Base-by-base conservation (phyloP, 768 basidiomycete genomes). In the Lentinula aciculospora region DNA sequence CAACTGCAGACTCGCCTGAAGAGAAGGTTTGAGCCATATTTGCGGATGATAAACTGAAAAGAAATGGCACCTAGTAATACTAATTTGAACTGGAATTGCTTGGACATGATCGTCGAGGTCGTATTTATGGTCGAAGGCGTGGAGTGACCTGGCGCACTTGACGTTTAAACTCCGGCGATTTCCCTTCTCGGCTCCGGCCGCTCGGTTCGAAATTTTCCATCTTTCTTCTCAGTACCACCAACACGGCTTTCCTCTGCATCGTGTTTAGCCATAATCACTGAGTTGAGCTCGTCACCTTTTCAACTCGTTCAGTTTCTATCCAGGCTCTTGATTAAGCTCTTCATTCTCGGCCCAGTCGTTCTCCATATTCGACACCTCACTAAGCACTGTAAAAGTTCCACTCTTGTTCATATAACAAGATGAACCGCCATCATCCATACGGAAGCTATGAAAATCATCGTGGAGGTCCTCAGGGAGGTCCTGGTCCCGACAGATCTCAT, bases 1-100 rank as follows among this genome's bases (percentile, higher is more conserved):
- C 97, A 50, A 99, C 97, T 44, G 97, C 96, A 39, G 92, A 94
- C 78, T 98, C 95, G 66, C 95, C 94, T 97, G 67, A 27, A 58
- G 17, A 10, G 34, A 64, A 61, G 23, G 39, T 27, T n/a, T 53
- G 23, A 46, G 40, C 46, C 56, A 25, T 21, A 37, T 45, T 40
- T 13, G 23, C n/a, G 23, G 34, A 15, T 12, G 32, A 21, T n/a
- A n/a, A n/a, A n/a, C n/a, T n/a, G n/a, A n/a, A n/a, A n/a, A 44
- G 42, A 13, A 76, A 82, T 62, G 60, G 7, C 28, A 92, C 97
- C 97, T 61, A 98, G 84, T 46, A 98, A 83, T 62, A 98, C 96
- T 63, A 98, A 89, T 72, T 98, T 98, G 79, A 96, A 97, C 73
- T 93, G 92, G 64, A 81, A 90, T 74, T 94, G 92, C 71, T 90